Conservation (phyloP, 441 rosid species). For the Syzygium syzygioides region DNA sequence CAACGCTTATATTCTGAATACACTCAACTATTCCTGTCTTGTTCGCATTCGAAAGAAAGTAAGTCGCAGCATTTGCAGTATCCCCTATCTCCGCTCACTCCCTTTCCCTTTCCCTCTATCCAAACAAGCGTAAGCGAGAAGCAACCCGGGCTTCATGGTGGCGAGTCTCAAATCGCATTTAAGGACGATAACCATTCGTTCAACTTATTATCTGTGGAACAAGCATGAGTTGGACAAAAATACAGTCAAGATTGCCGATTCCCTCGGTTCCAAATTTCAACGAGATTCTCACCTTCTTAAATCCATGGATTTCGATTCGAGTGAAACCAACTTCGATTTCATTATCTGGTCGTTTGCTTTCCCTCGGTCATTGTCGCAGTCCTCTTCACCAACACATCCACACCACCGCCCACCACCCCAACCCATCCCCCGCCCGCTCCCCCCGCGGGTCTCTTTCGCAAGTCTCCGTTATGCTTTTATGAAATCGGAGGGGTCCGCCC, state of each 20-base stretch:
- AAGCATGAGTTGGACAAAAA: neutral
- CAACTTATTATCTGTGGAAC: neutral
- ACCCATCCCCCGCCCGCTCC: too few relatives aligned
- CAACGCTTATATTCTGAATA: neutral
- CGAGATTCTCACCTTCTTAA: neutral
- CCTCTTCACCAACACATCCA: neutral
- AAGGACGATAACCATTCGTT: neutral
- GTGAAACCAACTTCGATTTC: neutral
- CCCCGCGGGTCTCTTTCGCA: neutral
- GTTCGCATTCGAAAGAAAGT: neutral
- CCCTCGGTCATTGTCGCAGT: neutral
- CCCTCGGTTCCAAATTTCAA: neutral
- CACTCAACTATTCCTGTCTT: neutral
- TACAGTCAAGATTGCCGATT: neutral
- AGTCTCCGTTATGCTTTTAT: neutral
- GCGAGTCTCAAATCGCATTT: neutral
- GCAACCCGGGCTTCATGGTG: neutral
- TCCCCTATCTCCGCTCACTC: neutral
- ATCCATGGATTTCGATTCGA: neutral
- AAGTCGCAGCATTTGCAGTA: neutral
- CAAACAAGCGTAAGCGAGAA: neutral
- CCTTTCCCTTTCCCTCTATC: neutral
- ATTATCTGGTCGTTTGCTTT: neutral
- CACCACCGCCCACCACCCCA: too few relatives aligned
- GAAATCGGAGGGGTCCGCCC: neutral